Evolutionary conservation across 257 asterid genomes (phyloP).

Genomic region (Oldenlandia corymbosa): DNA sequence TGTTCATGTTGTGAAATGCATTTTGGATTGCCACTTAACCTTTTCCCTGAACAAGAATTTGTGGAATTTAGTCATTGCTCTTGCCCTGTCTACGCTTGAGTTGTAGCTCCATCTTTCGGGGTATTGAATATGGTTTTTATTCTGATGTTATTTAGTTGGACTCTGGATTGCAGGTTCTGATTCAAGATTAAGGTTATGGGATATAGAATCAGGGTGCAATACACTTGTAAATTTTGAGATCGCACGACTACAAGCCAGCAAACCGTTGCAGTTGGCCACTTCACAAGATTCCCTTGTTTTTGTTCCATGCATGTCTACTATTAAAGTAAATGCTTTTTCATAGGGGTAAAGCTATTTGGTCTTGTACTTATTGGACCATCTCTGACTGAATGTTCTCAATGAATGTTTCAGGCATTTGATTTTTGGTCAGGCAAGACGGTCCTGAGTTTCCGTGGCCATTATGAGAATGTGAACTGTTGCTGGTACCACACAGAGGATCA

Average conservation of each 20-base stretch:
- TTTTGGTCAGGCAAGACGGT: slow-evolving; percentile 84
- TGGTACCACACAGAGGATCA: slow-evolving; percentile 76
- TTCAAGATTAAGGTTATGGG: slow-evolving; percentile 96
- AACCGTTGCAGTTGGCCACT: slow-evolving; percentile 71
- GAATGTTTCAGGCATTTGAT: slow-evolving; percentile 62
- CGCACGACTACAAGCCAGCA: slow-evolving; percentile 71
- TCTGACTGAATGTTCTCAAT: slow-evolving; percentile 5
- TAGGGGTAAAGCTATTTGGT: not conserved
- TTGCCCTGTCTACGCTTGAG: not conserved
- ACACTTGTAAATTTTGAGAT: slow-evolving; percentile 90
- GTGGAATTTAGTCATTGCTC: no score
- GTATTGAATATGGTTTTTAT: not conserved
- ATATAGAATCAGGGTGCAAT: slow-evolving; percentile 88
- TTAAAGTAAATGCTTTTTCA: slow-evolving; percentile 43
- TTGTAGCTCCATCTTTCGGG: not conserved
- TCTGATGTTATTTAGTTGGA: slow-evolving; percentile 10
- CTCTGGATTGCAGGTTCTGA: slow-evolving; percentile 72
- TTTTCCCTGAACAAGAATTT: not conserved
- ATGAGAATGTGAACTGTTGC: slow-evolving; percentile 85
- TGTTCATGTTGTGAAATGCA: not conserved
- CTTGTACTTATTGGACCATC: not conserved
- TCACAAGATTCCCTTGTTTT: slow-evolving; percentile 67
- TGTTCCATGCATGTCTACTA: slow-evolving; percentile 81
- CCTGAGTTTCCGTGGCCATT: slow-evolving; percentile 72
- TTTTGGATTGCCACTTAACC: not conserved